These are phyloP conservation scores for Zygotorulaspora sp. DNA, from an alignment of 805 yeast species.

Conservation along the genomic window DNA sequence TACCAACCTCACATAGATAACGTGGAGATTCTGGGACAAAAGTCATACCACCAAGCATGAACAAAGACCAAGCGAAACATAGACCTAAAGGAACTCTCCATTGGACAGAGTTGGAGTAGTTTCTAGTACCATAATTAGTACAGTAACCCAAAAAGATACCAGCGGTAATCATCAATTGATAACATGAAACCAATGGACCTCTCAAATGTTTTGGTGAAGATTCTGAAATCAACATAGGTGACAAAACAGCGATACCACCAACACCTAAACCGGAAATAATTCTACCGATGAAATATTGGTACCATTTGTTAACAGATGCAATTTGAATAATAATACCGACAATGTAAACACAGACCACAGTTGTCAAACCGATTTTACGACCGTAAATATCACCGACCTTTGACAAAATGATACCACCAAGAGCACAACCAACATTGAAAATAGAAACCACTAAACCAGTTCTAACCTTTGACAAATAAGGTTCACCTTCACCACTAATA, in stretches of 20 bases:
- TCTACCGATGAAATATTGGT: slow-evolving; percentile 61
- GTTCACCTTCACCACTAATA: slow-evolving; percentile 26
- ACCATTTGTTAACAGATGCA: slow-evolving; percentile 50
- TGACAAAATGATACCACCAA: slow-evolving; percentile 59
- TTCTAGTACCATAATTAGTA: slow-evolving; percentile 50
- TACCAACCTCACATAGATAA: slow-evolving; percentile 47
- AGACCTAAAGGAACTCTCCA: slow-evolving; percentile 67
- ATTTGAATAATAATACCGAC: slow-evolving; percentile 61
- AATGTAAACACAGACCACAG: slow-evolving; percentile 51
- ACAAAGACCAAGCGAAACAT: slow-evolving; percentile 39
- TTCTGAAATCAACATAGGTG: slow-evolving; percentile 57
- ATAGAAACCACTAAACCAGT: slow-evolving; percentile 52
- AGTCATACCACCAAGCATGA: slow-evolving; percentile 43
- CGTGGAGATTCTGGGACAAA: slow-evolving; percentile 70
- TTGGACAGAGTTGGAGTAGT: slow-evolving; percentile 34
- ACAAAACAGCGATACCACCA: slow-evolving; percentile 68
- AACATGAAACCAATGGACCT: slow-evolving; percentile 59
- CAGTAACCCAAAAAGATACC: slow-evolving; percentile 70
- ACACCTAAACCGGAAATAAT: slow-evolving; percentile 70
- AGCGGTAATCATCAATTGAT: slow-evolving; percentile 56
- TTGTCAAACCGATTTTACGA: slow-evolving; percentile 52
- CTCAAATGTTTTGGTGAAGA: slow-evolving; percentile 39
- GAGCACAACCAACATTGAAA: slow-evolving; percentile 66
- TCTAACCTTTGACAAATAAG: slow-evolving; percentile 42
- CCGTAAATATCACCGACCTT: slow-evolving; percentile 56